Evolutionary conservation across 345 rosid species (phyloP).

Genomic region (Draba incana): DNA sequence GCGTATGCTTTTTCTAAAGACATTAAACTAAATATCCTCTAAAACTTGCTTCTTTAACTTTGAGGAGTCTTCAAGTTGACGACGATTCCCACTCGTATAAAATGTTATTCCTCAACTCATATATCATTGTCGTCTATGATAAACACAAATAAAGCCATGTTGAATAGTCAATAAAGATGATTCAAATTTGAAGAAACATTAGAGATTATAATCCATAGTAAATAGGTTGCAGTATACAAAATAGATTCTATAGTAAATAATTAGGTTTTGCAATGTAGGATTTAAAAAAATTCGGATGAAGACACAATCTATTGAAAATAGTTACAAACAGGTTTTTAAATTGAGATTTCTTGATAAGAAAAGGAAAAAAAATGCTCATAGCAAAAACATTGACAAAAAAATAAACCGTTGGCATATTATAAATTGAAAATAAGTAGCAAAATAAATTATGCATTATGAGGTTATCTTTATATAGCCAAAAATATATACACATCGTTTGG

Average conservation of each 20-base stretch:
- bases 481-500: conserved; percentile 20
- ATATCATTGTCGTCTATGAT: not conserved
- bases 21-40: conserved; percentile 11
- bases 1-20: conserved; percentile 45
- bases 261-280: no score
- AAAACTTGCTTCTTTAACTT: conserved; percentile 23
- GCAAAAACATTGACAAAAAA: no score
- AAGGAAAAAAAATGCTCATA: no score
- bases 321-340: no score
- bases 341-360: no score
- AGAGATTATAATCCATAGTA: not conserved
- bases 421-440: not conserved
- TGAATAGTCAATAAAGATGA: not conserved
- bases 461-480: conserved; percentile 13
- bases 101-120: conserved; percentile 1
- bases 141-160: not conserved
- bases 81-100: conserved; percentile 21
- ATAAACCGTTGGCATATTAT: not conserved
- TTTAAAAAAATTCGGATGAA: no score
- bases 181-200: not conserved
- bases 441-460: conserved; percentile 5
- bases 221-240: not conserved
- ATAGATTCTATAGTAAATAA: no score
- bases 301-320: no score
- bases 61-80: conserved; percentile 37